Base-by-base conservation (phyloP, 2,329 filamentous ascomycete species). In the Dothiorella sarmentorum region DNA sequence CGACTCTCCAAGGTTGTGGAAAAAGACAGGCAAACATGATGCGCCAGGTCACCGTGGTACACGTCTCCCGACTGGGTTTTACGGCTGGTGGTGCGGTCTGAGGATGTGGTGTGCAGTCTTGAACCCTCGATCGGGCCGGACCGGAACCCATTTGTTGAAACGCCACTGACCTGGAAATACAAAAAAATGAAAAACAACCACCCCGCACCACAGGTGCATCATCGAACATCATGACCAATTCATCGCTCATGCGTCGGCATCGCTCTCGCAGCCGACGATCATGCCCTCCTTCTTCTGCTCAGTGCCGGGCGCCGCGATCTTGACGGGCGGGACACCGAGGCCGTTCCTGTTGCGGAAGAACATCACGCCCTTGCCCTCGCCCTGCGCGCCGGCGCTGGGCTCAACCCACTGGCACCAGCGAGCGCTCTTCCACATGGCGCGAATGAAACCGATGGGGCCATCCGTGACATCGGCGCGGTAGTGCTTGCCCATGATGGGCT, bases 351-450 rank as follows among this genome's bases (percentile, higher is more conserved):
- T 99, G 71, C 93, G 86, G 88, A 89, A 99, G 84, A 99, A 97
- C 58, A 96, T 76, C 27, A 99, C 87, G 62, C 88, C 86, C 79
- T 91, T 88, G 72, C 86, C 87, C 68, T 92, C 87, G 31, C 91
- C 93, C 71, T 85, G 76, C 52, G 91, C 89, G 56, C 85, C 90
- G 67, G 85, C 88, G 69, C 85, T 91, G 58, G 92, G 91, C 85
- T 99, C 94, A 63, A 99, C 92, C 90, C 91, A 99, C 76, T 97
- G 91, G 84, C 94, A 99, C 85, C 83, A 85, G 62, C 94, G 86
- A 42, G 90, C 85, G 68, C 84, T 89, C 65, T 78, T 88, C 84
- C 86, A 99, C 73, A 99, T 77, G 66, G 90, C 85, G 73, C 82
- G 83, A 70, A 99, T 73, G 83, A 99, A 99, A 47, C 94, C 94